These are phyloP conservation scores for Vitis labrusca DNA, from an alignment of 164 flowering plant genomes.

Conservation along the genomic window DNA sequence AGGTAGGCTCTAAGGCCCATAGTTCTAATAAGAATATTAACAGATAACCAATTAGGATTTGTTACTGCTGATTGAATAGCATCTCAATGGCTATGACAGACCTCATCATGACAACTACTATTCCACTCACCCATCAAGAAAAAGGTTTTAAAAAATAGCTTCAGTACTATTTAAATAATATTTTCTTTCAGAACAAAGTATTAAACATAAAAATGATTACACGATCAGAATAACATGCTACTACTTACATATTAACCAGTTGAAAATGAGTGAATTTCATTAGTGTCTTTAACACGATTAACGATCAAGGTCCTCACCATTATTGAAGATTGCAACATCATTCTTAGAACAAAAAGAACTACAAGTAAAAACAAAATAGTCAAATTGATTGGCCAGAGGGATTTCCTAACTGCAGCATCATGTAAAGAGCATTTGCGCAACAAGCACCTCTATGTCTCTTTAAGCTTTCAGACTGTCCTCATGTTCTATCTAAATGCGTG, in stretches of 20 bases:
- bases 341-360: no score
- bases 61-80: neutral
- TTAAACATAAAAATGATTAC: neutral
- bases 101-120: neutral
- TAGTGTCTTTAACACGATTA: no score
- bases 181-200: neutral
- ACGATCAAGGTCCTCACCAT: no score
- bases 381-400: neutral
- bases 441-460: neutral
- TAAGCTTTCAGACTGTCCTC: neutral
- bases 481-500: neutral
- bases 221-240: no score
- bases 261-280: no score
- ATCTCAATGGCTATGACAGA: neutral
- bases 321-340: no score
- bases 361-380: neutral
- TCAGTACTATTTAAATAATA: neutral
- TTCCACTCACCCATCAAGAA: slow-evolving; percentile 1
- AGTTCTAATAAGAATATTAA: neutral
- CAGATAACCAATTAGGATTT: neutral
- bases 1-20: neutral
- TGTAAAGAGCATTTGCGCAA: neutral
- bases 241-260: no score
- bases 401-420: neutral
- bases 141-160: neutral